Evolutionary conservation across 2,329 filamentous ascomycete species (phyloP).

Genomic region (Hirsutella rhossiliensis): DNA sequence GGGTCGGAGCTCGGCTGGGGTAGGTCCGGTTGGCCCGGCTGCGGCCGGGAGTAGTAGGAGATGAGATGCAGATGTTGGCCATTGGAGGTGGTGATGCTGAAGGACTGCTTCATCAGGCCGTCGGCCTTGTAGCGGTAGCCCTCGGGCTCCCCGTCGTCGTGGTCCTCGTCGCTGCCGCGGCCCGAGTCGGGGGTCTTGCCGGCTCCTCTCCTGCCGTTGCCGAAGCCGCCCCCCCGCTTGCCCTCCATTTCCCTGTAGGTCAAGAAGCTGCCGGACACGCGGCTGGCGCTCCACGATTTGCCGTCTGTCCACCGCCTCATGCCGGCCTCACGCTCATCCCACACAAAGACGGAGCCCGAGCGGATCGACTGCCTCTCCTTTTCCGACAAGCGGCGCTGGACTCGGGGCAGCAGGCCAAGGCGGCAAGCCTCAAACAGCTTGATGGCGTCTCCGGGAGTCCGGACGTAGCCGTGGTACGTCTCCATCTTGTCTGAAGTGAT

Average conservation of each 20-base stretch:
- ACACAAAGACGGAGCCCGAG: slow-evolving; percentile 97
- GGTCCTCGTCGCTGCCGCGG: slow-evolving; percentile 73
- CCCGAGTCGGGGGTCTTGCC: slow-evolving; percentile 77
- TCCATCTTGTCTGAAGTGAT: slow-evolving; percentile 54
- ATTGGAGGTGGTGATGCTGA: slow-evolving; percentile 89
- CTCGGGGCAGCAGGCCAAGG: slow-evolving; percentile 75
- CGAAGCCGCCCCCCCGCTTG: slow-evolving; percentile 75
- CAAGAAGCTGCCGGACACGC: slow-evolving; percentile 92
- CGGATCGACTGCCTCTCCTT: slow-evolving; percentile 95
- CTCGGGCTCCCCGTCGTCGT: slow-evolving; percentile 73
- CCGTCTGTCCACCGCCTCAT: slow-evolving; percentile 99
- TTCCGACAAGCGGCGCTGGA: slow-evolving; percentile 86
- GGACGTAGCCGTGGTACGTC: slow-evolving; percentile 90
- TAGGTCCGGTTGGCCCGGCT: slow-evolving; percentile 59
- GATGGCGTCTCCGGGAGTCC: slow-evolving; percentile 93
- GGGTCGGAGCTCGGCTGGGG: slow-evolving; percentile 75
- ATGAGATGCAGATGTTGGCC: slow-evolving; percentile 91
- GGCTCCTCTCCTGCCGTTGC: slow-evolving; percentile 40
- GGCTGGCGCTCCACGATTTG: slow-evolving; percentile 97
- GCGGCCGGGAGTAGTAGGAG: slow-evolving; percentile 84
- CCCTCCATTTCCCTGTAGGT: slow-evolving; percentile 99
- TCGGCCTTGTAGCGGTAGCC: slow-evolving; percentile 93
- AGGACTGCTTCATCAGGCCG: slow-evolving; percentile 98
- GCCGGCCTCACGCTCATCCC: slow-evolving; percentile 95
- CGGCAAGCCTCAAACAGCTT: slow-evolving; percentile 97